phyloP scores from a whole-genome alignment of 108 stramenopile genomes.

The Skeletonema marinoi region DNA sequence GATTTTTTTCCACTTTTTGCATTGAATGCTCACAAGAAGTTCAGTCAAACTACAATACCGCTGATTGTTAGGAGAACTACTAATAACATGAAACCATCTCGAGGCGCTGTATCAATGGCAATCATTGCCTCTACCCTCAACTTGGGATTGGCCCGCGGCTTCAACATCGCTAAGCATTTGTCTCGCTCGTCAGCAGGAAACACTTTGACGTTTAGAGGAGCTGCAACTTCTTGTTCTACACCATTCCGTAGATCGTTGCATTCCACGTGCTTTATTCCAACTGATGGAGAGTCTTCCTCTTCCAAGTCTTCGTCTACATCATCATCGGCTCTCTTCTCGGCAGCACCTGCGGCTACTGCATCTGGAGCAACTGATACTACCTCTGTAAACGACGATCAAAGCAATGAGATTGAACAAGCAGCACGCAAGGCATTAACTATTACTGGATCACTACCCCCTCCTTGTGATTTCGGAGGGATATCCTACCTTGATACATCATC shows the following conservation, averaged over 20 bases:
- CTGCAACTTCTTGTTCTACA: not conserved
- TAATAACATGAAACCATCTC: slow-evolving; percentile 21
- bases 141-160: slow-evolving; percentile 32
- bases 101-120: slow-evolving; percentile 27
- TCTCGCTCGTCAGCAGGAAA: not conserved
- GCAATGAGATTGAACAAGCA: slow-evolving; percentile 27
- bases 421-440: slow-evolving; percentile 27
- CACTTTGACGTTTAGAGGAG: not conserved
- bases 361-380: slow-evolving; percentile 2
- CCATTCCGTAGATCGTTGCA: not conserved
- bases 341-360: slow-evolving; percentile 4
- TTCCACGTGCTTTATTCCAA: slow-evolving; percentile 9
- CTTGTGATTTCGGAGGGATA: slow-evolving; percentile 28
- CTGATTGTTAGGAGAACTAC: no score
- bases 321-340: slow-evolving; percentile 3
- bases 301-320: not conserved
- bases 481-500: slow-evolving; percentile 45
- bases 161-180: slow-evolving; percentile 13
- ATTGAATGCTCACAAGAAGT: no score
- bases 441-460: slow-evolving; percentile 34
- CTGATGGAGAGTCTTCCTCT: slow-evolving; percentile 2
- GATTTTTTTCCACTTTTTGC: no score
- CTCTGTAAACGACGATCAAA: slow-evolving; percentile 4
- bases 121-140: slow-evolving; percentile 25
- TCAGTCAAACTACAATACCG: no score